These are phyloP conservation scores for Calophaca sinica DNA, from an alignment of 306 rosid species.

Conservation along the genomic window DNA sequence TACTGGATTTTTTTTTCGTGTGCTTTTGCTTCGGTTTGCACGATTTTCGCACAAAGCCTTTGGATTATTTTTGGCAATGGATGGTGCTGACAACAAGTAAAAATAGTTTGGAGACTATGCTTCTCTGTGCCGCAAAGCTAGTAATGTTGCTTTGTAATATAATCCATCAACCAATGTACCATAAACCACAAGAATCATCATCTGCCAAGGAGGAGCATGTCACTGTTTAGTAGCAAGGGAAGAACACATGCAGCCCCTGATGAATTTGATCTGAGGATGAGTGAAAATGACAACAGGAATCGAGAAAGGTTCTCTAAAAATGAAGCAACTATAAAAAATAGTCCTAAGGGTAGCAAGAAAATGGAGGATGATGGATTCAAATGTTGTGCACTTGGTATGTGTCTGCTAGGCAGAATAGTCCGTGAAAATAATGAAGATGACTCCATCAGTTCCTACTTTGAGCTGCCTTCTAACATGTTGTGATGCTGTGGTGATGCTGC, in stretches of 20 bases:
- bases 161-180: too few species aligned
- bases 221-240: slow-evolving; percentile 54
- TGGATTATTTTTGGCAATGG: too few species aligned
- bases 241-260: slow-evolving; percentile 47
- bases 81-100: too few species aligned
- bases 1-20: too few species aligned
- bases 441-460: slow-evolving; percentile 69
- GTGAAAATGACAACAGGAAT: slow-evolving; percentile 38
- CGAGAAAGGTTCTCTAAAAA: slow-evolving; percentile 41
- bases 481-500: slow-evolving; percentile 53
- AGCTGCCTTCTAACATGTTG: slow-evolving; percentile 69
- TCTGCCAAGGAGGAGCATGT: slow-evolving; percentile 57
- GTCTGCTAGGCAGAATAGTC: slow-evolving; percentile 58
- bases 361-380: slow-evolving; percentile 55
- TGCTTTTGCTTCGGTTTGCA: too few species aligned
- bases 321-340: too few species aligned
- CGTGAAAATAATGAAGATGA: slow-evolving; percentile 58
- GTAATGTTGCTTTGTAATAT: too few species aligned
- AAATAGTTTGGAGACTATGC: too few species aligned
- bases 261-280: slow-evolving; percentile 63
- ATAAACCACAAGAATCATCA: slow-evolving; percentile 35
- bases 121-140: too few species aligned
- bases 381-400: slow-evolving; percentile 65
- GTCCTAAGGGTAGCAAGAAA: too few species aligned
- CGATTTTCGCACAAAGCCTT: too few species aligned